Conservation (phyloP, 192 early-diverging fungal species). For the Paraglomus brasilianum region DNA sequence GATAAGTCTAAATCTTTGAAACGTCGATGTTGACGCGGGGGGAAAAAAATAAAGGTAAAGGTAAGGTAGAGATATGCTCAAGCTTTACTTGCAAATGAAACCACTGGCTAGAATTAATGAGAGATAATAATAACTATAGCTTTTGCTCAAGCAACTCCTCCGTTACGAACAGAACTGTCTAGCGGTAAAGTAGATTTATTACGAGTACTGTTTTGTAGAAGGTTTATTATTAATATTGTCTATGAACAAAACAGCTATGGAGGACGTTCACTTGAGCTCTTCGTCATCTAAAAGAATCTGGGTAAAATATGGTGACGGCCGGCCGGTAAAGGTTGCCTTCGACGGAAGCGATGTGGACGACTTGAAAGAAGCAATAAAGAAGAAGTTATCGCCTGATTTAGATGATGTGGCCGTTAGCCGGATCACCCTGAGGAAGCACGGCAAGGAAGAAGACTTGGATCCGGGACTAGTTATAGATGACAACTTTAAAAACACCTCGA, state of each 20-base stretch:
- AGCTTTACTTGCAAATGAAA: too few species aligned
- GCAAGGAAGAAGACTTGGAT: slow-evolving; percentile 13
- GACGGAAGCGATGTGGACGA: neutral
- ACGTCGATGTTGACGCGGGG: too few species aligned
- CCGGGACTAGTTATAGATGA: too few species aligned
- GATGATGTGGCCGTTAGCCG: slow-evolving; percentile 8
- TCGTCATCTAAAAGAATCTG: neutral
- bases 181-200: slow-evolving; percentile 28
- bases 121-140: too few species aligned
- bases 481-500: too few species aligned
- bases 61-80: too few species aligned
- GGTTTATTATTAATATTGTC: slow-evolving; percentile 11
- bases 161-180: slow-evolving; percentile 15
- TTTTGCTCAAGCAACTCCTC: neutral
- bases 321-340: neutral
- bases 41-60: too few species aligned
- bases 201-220: slow-evolving; percentile 10
- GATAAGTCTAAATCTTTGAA: too few species aligned
- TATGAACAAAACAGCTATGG: slow-evolving; percentile 9
- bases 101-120: too few species aligned
- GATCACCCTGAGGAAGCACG: slow-evolving; percentile 12
- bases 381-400: neutral
- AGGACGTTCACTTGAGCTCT: neutral
- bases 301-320: slow-evolving; percentile 13
- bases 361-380: slow-evolving; percentile 21